A percentile compares a stretch with the other conserved stretches of the same genome.
These are phyloP conservation scores for Primulina eburnea DNA, from an alignment of 257 asterid genomes.

Conservation along the genomic window DNA sequence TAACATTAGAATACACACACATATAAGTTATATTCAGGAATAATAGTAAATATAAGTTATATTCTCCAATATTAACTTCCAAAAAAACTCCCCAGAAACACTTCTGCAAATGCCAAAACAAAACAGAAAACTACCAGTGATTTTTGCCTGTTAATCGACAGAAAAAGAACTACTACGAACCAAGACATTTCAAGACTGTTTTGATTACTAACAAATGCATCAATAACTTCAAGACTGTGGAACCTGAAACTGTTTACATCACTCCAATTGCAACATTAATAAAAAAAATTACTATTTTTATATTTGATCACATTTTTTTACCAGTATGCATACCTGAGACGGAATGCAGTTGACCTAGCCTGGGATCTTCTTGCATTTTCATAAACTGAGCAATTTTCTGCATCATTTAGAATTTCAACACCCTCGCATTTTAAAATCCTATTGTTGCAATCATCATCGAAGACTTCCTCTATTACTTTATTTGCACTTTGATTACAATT, in stretches of 20 bases:
- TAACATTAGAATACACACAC: background rate
- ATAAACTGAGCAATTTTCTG: constrained; percentile 25
- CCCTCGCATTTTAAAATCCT: constrained; percentile 35
- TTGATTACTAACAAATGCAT: constrained; percentile 4
- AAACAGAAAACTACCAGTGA: too few species aligned
- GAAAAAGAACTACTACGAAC: background rate
- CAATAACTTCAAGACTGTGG: constrained; percentile 4
- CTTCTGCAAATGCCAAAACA: background rate
- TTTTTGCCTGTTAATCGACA: background rate
- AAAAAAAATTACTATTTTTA: too few species aligned
- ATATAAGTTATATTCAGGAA: background rate
- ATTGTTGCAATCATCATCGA: constrained; percentile 20
- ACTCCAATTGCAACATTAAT: background rate
- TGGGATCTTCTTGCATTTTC: constrained; percentile 25
- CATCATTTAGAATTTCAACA: constrained; percentile 27
- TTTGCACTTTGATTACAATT: constrained; percentile 31
- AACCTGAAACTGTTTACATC: background rate
- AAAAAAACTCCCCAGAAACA: background rate
- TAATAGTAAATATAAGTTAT: too few species aligned
- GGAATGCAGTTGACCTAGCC: constrained; percentile 28
- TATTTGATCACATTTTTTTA: background rate
- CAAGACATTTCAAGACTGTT: background rate
- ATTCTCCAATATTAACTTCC: background rate
- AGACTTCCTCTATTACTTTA: constrained; percentile 32
- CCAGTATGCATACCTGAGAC: constrained; percentile 33